These are phyloP conservation scores for Hortiboletus campestris DNA, from an alignment of 768 basidiomycete genomes.

Conservation along the genomic window DNA sequence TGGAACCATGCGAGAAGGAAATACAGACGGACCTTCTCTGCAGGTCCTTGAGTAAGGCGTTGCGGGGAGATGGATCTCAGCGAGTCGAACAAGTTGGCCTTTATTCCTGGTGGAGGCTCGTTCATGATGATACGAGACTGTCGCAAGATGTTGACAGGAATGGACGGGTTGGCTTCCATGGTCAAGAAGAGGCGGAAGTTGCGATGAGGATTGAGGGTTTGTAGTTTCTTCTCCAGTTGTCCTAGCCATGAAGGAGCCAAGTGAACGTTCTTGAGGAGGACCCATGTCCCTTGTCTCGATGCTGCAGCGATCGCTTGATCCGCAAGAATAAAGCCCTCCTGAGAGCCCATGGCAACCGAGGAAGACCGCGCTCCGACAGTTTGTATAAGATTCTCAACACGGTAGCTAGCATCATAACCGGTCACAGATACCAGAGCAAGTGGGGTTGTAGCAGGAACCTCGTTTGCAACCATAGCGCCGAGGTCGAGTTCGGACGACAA, in stretches of 20 bases:
- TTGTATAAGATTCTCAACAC: constrained; percentile 84
- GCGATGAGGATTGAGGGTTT: constrained; percentile 84
- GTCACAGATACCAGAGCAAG: constrained; percentile 90
- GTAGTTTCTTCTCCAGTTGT: constrained; percentile 93
- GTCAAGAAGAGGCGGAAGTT: constrained; percentile 97
- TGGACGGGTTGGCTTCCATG: constrained; percentile 93
- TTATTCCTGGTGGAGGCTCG: constrained; percentile 95
- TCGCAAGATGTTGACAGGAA: constrained; percentile 94
- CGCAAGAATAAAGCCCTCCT: constrained; percentile 94
- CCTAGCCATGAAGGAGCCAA: constrained; percentile 94
- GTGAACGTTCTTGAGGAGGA: constrained; percentile 96
- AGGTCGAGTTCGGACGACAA: constrained; percentile 81
- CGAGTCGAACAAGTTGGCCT: constrained; percentile 93
- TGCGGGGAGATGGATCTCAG: constrained; percentile 68
- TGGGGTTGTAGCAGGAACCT: constrained; percentile 79
- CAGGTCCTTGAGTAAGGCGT: constrained; percentile 80
- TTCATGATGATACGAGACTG: constrained; percentile 98
- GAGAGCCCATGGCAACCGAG: constrained; percentile 97
- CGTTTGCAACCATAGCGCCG: constrained; percentile 69
- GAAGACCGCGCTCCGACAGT: constrained; percentile 73
- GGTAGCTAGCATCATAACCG: constrained; percentile 98
- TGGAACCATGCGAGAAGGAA: constrained; percentile 99
- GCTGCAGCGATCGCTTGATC: constrained; percentile 95
- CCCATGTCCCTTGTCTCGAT: constrained; percentile 93
- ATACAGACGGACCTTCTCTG: constrained; percentile 89